phyloP scores from a whole-genome alignment of 2,329 filamentous ascomycete genomes.

The Stagonosporopsis chrysanthemi region DNA sequence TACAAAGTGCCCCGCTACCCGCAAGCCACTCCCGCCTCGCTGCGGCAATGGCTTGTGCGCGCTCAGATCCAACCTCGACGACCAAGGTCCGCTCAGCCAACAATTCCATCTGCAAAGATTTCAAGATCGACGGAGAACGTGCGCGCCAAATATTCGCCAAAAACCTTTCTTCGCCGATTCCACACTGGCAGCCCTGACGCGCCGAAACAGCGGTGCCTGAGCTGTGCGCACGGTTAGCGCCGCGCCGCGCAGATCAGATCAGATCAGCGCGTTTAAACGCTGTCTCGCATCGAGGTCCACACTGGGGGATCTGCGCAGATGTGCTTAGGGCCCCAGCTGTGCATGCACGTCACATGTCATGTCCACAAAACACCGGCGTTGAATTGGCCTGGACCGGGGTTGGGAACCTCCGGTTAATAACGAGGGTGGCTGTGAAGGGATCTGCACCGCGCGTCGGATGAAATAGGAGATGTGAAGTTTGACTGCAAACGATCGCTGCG shows the following conservation, averaged over 20 bases:
- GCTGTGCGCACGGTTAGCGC: neutral
- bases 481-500: constrained; percentile 13
- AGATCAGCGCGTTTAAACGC: constrained; percentile 2
- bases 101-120: neutral
- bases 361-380: constrained; percentile 8
- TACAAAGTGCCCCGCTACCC: constrained; percentile 7
- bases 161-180: neutral
- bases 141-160: neutral
- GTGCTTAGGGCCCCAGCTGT: neutral
- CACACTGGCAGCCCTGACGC: neutral
- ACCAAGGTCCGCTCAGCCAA: neutral
- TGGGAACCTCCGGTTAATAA: neutral
- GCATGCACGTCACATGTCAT: neutral
- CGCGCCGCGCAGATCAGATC: constrained; percentile 1
- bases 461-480: neutral
- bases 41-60: constrained; percentile 3
- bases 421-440: constrained; percentile 7
- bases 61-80: neutral
- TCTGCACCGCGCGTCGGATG: constrained; percentile 5
- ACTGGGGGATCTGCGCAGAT: neutral
- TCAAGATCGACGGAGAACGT: neutral
- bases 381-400: neutral
- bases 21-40: constrained; percentile 12
- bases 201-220: constrained; percentile 4
- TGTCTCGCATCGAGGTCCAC: constrained; percentile 14